Evolutionary conservation across 1,284 basidiomycete species (phyloP).

Genomic region (Gomphus bonarii): DNA sequence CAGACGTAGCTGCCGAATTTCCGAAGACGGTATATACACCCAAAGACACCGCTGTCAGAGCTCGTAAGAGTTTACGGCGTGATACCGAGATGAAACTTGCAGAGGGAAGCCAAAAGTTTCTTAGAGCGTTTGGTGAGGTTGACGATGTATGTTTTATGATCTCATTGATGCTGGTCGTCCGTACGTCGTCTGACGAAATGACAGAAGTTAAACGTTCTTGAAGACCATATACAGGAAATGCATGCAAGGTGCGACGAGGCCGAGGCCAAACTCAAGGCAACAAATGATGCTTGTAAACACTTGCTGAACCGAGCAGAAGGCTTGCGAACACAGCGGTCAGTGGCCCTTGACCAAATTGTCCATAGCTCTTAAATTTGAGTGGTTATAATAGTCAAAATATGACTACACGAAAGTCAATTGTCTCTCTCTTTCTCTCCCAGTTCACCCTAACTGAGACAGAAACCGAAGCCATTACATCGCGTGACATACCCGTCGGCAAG

Average conservation of each 20-base stretch:
- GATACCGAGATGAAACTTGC: slow-evolving; percentile 80
- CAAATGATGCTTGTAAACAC: slow-evolving; percentile 70
- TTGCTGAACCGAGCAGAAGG: slow-evolving; percentile 84
- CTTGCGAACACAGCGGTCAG: slow-evolving; percentile 70
- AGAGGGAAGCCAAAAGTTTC: slow-evolving; percentile 70
- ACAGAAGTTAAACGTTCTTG: slow-evolving; percentile 72
- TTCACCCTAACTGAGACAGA: slow-evolving; percentile 80
- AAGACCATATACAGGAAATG: slow-evolving; percentile 72
- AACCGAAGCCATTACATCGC: slow-evolving; percentile 60
- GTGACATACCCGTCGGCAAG: slow-evolving; percentile 66
- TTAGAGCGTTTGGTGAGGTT: slow-evolving; percentile 77
- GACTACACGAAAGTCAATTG: slow-evolving; percentile 61
- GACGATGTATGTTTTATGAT: slow-evolving; percentile 55
- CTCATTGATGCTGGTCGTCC: slow-evolving; percentile 7
- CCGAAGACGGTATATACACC: slow-evolving; percentile 10
- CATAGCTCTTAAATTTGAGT: slow-evolving; percentile 4
- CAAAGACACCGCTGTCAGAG: slow-evolving; percentile 51
- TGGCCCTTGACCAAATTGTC: background rate
- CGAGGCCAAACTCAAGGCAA: slow-evolving; percentile 65
- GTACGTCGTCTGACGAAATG: slow-evolving; percentile 3
- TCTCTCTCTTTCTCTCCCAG: slow-evolving; percentile 69
- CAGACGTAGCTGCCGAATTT: background rate
- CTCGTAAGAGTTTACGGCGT: slow-evolving; percentile 67
- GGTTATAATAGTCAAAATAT: slow-evolving; percentile 47
- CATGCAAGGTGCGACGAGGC: slow-evolving; percentile 74